These are phyloP conservation scores for Suillus weaverae DNA, from an alignment of 768 basidiomycete species.

Conservation along the genomic window DNA sequence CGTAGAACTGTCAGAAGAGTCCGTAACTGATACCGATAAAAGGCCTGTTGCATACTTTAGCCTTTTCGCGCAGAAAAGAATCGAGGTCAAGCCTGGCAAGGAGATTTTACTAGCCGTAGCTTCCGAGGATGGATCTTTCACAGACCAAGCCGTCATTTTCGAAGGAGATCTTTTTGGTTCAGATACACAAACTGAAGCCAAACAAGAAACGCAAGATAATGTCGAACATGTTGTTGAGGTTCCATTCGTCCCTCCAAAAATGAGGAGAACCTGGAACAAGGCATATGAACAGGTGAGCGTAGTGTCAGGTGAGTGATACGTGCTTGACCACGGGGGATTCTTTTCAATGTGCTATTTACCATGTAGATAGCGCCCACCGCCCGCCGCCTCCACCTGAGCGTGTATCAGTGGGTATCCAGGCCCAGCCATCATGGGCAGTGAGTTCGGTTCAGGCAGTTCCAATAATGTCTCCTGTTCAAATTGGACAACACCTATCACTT, in stretches of 20 bases:
- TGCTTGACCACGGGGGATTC: background rate
- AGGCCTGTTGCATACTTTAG: conserved; percentile 52
- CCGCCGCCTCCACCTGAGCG: conserved; percentile 25
- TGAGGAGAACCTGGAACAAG: conserved; percentile 61
- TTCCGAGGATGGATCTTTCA: conserved; percentile 50
- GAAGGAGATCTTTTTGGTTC: conserved; percentile 48
- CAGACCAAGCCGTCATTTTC: conserved; percentile 58
- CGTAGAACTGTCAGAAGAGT: conserved; percentile 49
- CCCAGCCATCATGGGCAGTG: conserved; percentile 35
- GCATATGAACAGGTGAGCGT: conserved; percentile 45
- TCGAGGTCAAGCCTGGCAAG: conserved; percentile 70
- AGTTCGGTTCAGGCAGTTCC: conserved; percentile 40
- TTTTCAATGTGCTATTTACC: conserved; percentile 5
- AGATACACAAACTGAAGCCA: conserved; percentile 39
- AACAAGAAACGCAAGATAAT: conserved; percentile 41
- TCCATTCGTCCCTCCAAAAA: conserved; percentile 58
- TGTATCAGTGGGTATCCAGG: conserved; percentile 49
- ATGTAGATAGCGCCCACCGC: conserved; percentile 25
- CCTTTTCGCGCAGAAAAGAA: conserved; percentile 66
- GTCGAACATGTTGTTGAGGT: conserved; percentile 41
- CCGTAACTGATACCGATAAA: conserved; percentile 42
- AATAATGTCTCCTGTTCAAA: conserved; percentile 17
- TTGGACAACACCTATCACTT: background rate
- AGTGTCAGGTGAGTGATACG: conserved; percentile 37
- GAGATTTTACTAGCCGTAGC: conserved; percentile 64